These are phyloP conservation scores for Suillus decipiens DNA, from an alignment of 768 basidiomycete species.

Conservation along the genomic window DNA sequence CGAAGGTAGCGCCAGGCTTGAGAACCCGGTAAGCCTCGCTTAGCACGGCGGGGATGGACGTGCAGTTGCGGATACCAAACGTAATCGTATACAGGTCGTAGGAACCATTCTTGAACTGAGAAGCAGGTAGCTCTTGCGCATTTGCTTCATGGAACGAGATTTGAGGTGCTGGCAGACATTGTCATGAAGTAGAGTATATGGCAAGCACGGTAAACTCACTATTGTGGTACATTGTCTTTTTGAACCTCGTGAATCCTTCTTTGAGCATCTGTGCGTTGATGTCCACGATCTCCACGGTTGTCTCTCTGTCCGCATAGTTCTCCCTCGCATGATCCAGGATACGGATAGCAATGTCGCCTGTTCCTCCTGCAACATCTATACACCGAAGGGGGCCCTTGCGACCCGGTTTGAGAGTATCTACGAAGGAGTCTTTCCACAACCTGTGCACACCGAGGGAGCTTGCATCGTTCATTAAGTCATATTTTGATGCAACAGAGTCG, in stretches of 20 bases:
- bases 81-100: constrained; percentile 98
- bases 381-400: constrained; percentile 73
- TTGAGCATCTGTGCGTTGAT: constrained; percentile 96
- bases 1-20: constrained; percentile 94
- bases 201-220: constrained; percentile 52
- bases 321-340: constrained; percentile 91
- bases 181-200: constrained; percentile 10
- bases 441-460: constrained; percentile 95
- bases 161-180: constrained; percentile 68
- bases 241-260: constrained; percentile 87
- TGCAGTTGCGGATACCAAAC: constrained; percentile 97
- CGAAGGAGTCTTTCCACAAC: constrained; percentile 94
- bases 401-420: constrained; percentile 74
- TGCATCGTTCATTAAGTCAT: constrained; percentile 99
- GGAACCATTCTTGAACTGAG: constrained; percentile 74
- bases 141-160: constrained; percentile 92
- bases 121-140: constrained; percentile 73
- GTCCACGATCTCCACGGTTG: constrained; percentile 86
- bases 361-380: constrained; percentile 97
- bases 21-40: constrained; percentile 90
- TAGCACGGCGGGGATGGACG: constrained; percentile 85
- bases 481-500: constrained; percentile 91
- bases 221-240: constrained; percentile 97
- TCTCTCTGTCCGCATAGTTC: constrained; percentile 87
- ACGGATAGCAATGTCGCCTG: constrained; percentile 94